phyloP scores from a whole-genome alignment of 73 alveolate species.

The Durusdinium trenchii region DNA sequence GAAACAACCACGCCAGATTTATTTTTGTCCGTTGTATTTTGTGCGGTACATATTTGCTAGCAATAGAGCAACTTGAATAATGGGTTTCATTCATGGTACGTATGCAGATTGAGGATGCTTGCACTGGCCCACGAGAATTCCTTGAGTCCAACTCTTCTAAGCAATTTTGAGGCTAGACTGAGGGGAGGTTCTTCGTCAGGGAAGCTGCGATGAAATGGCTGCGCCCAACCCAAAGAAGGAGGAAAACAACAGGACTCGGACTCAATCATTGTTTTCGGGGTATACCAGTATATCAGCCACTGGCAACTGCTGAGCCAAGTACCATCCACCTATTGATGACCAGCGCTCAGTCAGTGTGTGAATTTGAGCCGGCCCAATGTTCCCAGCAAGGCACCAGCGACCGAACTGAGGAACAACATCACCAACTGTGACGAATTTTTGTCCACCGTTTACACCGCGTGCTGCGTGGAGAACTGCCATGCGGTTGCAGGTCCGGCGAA shows the following conservation, averaged over 20 bases:
- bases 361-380: neutral
- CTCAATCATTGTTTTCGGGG: neutral
- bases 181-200: no score
- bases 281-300: neutral
- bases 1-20: no score
- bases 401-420: neutral
- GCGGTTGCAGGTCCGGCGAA: neutral
- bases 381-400: neutral
- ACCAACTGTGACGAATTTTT: constrained; percentile 11
- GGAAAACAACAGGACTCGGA: neutral
- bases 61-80: no score
- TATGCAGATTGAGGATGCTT: no score
- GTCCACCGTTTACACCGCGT: neutral
- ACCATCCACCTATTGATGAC: neutral
- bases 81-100: no score
- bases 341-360: neutral
- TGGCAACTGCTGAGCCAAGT: neutral
- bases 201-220: no score
- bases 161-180: no score
- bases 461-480: neutral
- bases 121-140: no score
- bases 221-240: neutral
- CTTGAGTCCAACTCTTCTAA: no score
- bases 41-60: no score
- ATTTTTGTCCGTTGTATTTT: no score